Evolutionary conservation across 225 moss, liverwort and hornwort species (phyloP), one percentile per base, ranked within the genome.

Genomic region (Neckera pumila): DNA sequence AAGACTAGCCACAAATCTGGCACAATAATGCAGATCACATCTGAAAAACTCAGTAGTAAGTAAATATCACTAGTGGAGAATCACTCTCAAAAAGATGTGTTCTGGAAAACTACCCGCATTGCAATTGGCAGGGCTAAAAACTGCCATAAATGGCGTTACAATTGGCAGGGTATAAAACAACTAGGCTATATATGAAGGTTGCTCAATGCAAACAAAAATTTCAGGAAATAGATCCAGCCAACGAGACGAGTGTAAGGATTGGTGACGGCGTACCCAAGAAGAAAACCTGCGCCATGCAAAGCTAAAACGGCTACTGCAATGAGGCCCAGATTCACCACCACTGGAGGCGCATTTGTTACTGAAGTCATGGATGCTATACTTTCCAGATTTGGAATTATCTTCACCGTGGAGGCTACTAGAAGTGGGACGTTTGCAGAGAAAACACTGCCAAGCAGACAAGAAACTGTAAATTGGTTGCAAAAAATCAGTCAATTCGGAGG

Each of bases 391-490:
- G 94, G 86, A 85, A 72, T 84, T 56, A n/a, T 59, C 80, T 92
- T 88, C 91, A 89, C 76, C 6, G 84, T 83, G 71, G 94, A 88
- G 85, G 84, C 73, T 19, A 90, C 58, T 45, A 95, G 86, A 87
- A 93, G 92, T 61, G 93, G 92, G 54, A 95, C 89, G 71, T 95
- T 93, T 60, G 93, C 93, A 83, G 95, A 95, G 83, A 95, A 95
- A 45, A 95, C 95, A 88, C 95, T 95, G 93, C 51, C 84, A 86
- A 83, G n/a, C 20, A 79, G 51, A 77, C 84, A 79, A 71, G 38
- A 45, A 83, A 89, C 14, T 83, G 85, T 89, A 65, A 89, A 42
- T 45, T 73, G 56, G 69, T 59, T 59, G 28, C 51, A 56, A 49
- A 86, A 63, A 80, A 61, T 7, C 57, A 56, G 49, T 49, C 26